A percentile compares a stretch with the other conserved stretches of the same genome.
phyloP scores from a whole-genome alignment of 257 asterid genomes.

The Coffea eugenioides region DNA sequence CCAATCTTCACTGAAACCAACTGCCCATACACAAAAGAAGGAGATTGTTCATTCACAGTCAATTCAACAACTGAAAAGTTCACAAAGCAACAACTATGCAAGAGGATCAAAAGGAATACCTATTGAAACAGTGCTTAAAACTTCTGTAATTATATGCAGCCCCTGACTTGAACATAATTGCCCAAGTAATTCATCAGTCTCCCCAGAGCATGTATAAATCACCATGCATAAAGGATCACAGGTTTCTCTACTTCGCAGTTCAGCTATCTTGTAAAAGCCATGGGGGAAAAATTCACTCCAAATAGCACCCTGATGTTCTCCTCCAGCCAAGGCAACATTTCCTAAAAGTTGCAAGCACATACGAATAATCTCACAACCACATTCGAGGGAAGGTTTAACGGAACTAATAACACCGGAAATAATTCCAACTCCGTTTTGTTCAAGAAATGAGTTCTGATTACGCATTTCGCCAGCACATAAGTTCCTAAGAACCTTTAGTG shows the following conservation, averaged over 20 bases:
- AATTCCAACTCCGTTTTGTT: constrained; percentile 49
- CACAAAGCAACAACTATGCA: not conserved
- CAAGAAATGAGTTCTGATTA: constrained; percentile 69
- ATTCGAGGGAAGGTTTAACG: constrained; percentile 33
- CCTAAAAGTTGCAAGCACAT: constrained; percentile 70
- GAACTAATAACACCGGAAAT: constrained; percentile 40
- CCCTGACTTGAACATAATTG: constrained; percentile 56
- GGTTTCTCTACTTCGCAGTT: constrained; percentile 50
- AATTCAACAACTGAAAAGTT: not conserved
- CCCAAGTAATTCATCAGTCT: constrained; percentile 25
- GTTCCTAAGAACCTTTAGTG: constrained; percentile 74
- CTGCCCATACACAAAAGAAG: constrained; percentile 42
- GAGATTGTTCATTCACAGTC: not conserved
- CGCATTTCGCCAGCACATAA: constrained; percentile 75
- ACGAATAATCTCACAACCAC: constrained; percentile 41
- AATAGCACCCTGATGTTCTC: constrained; percentile 48
- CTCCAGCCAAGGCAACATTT: constrained; percentile 77
- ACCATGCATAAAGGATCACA: constrained; percentile 83
- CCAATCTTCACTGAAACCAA: constrained; percentile 66
- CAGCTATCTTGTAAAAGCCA: constrained; percentile 53
- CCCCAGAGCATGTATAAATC: constrained; percentile 57
- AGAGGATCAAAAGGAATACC: constrained; percentile 33
- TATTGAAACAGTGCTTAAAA: constrained; percentile 47
- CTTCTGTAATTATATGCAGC: constrained; percentile 40
- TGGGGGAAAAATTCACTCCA: constrained; percentile 61